Base-by-base conservation (phyloP, 164 flowering plant genomes). In the Akebia trifoliata region DNA sequence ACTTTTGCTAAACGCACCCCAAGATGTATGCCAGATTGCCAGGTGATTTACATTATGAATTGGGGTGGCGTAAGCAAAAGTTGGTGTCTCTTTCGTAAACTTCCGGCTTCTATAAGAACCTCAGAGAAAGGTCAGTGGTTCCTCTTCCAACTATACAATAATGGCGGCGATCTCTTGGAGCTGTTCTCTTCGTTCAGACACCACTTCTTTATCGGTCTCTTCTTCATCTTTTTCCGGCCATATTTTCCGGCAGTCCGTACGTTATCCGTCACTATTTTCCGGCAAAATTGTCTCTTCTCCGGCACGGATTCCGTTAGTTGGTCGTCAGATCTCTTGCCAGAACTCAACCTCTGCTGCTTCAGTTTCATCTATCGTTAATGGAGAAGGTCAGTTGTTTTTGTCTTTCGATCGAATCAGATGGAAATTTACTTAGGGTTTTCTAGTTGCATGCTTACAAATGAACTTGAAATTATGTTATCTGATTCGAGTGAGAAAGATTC, bases 321-420 rank as follows among this genome's bases (percentile, higher is more conserved):
- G 56, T 21, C 73, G 69, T 25, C 76, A 63, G 14, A 69, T 82
- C 62, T 66, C 76, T 1, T 78, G 81, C 60, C 83, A 77, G 57
- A 29, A 62, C 8, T 64, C 75, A 17, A 50, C 76, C 37, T 51
- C 78, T 38, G 64, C 64, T 8, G 37, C 74, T 54, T 44, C 76
- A 1, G 49, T 74, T n/a, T 44, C 77, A 1, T 49, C 83, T 37
- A 24, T 76, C 25, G 71, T 69, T 56, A 39, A 60, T 40, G 73
- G 39, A 22, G 71, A 76, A 73, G 65, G 76, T 72, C 9, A 17
- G 61, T 20, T 35, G 2, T 28, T 12, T 17, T 15, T 40, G 2
- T 37, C 25, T 32, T 9, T 20, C 30, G 8, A 15, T 34, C 5
- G 30, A 58, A 56, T 10, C 32, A n/a, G 25, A 25, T 31, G 2